Evolutionary conservation across 2,329 filamentous ascomycete genomes (phyloP), one percentile per base, ranked within the genome.

Genomic region (Tolypocladium amazonense): DNA sequence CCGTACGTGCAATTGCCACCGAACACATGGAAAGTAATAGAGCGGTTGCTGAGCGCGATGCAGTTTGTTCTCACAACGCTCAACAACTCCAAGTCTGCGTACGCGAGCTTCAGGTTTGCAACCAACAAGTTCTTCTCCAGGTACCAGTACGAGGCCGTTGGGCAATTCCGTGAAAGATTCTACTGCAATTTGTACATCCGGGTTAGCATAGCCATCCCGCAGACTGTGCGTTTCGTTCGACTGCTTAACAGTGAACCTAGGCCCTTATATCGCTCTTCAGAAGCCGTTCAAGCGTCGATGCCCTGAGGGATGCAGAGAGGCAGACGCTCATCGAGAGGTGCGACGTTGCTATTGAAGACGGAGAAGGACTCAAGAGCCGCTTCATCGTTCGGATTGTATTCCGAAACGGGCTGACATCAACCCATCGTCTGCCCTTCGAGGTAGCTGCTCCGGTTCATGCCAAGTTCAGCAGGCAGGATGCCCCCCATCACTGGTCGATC

Each of bases 31-130:
- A 12, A 35, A 25, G 25, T 9, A 20, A 6, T 12, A 23, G 3
- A 12, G 2, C n/a, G 38, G 62, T 55, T 39, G 41, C 50, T 50
- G 20, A 18, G 12, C 18, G 11, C 43, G 7, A 25, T 54, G 41
- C 56, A 90, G 89, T 81, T 93, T 64, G 79, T 87, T 5, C 78
- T 93, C 59, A 90, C 88, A 18, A 85, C 89, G 18, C 77, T 93
- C 63, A 93, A 93, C 70, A 82, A 83, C n/a, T 90, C 89, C 59
- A 90, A 90, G 69, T 90, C 89, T 4, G 88, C 88, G 23, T 92
- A 92, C 71, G 86, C 87, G 33, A 88, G 87, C 61, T 87, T 91
- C 67, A 81, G 82, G 9, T 84, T 92, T 58, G 78, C 87, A 52
- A 81, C 83, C 47, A 82, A 77, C 64, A 81, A 83, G 45, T 92